Conservation (phyloP, 495 filamentous ascomycete genomes). For the Talaromyces wortmannii region DNA sequence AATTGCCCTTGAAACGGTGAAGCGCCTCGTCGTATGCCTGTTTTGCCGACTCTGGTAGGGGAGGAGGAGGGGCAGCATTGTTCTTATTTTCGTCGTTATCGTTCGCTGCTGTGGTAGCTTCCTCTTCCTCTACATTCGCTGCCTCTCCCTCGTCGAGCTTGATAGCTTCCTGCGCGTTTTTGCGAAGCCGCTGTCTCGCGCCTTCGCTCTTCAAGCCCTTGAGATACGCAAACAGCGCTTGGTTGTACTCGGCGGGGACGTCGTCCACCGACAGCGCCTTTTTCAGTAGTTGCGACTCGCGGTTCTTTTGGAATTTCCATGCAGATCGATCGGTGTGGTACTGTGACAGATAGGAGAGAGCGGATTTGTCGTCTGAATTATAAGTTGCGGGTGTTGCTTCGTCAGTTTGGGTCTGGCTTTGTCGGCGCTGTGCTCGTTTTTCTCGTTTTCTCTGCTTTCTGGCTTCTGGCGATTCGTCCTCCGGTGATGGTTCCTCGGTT, state of each 20-base stretch:
- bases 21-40: constrained; percentile 51
- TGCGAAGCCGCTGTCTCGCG: constrained; percentile 52
- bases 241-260: constrained; percentile 58
- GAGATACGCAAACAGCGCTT: constrained; percentile 62
- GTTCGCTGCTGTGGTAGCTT: constrained; percentile 3
- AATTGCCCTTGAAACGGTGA: constrained; percentile 25
- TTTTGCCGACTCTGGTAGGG: constrained; percentile 3
- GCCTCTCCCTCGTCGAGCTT: constrained; percentile 27
- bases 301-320: constrained; percentile 94
- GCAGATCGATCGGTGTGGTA: constrained; percentile 56
- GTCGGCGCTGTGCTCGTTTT: background rate
- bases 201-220: constrained; percentile 60
- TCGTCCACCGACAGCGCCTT: constrained; percentile 62
- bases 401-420: background rate
- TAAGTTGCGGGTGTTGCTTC: background rate
- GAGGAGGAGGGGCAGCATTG: constrained; percentile 17
- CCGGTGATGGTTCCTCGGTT: background rate
- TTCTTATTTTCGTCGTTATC: constrained; percentile 12
- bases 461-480: background rate
- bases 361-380: constrained; percentile 39
- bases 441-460: background rate
- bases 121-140: constrained; percentile 31
- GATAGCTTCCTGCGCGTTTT: constrained; percentile 51
- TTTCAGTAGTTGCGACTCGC: constrained; percentile 76
- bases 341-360: constrained; percentile 64